Evolutionary conservation across 495 filamentous ascomycete species (phyloP).

Genomic region (Pyrenula aspistea): DNA sequence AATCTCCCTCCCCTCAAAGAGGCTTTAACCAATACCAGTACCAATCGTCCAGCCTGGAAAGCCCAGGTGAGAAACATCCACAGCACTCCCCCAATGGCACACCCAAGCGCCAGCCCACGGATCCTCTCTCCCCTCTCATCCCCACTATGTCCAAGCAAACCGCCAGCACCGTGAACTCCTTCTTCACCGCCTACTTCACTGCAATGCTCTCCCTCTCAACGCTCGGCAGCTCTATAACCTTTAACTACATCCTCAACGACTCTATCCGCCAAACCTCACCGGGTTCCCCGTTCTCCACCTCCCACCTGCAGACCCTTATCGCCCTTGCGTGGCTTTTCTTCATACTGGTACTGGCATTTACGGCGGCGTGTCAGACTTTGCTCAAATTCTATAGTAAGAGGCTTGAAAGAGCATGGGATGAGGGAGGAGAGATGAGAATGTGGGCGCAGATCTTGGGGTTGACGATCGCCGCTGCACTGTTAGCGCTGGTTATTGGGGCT

Average conservation of each 20-base stretch:
- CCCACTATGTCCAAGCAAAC: not conserved
- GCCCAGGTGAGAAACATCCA: not conserved
- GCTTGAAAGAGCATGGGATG: slow-evolving; percentile 1
- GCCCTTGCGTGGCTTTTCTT: slow-evolving; percentile 5
- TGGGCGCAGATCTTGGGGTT: slow-evolving; percentile 2
- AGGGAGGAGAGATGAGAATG: not conserved
- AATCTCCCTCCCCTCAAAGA: not conserved
- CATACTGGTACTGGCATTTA: slow-evolving; percentile 1
- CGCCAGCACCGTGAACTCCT: slow-evolving; percentile 1
- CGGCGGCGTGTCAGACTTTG: not conserved
- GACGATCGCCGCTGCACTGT: not conserved
- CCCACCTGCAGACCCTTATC: slow-evolving; percentile 1
- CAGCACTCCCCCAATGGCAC: not conserved
- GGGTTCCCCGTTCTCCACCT: not conserved
- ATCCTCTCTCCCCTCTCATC: not conserved
- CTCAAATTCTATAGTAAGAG: slow-evolving; percentile 1
- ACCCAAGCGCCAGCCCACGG: too few species aligned
- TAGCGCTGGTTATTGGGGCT: not conserved
- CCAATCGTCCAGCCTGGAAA: not conserved
- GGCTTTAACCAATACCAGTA: not conserved
- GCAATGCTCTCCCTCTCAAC: slow-evolving; percentile 2
- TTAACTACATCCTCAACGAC: slow-evolving; percentile 2
- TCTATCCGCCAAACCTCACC: not conserved
- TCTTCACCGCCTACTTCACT: slow-evolving; percentile 5
- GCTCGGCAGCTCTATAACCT: slow-evolving; percentile 3